Evolutionary conservation across 306 rosid species (phyloP), one percentile per base, ranked within the genome.

Genomic region (Benincasa hispida): DNA sequence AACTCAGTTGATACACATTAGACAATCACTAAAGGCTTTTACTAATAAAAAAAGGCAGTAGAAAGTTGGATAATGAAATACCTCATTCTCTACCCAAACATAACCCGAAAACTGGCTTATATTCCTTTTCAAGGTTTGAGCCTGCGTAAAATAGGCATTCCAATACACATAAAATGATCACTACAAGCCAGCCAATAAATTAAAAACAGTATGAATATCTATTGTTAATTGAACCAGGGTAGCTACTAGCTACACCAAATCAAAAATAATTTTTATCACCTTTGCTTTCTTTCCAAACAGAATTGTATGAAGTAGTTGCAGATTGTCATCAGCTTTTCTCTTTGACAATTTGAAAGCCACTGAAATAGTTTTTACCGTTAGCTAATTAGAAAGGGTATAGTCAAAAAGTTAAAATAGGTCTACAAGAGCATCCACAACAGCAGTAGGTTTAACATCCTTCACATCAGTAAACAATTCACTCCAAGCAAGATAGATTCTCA

Each of bases 331-430:
- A 30, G 90, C 81, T 84, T 92, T 92, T 86, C 99, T 88, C 96
- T 95, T 95, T 0, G 96, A 88, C 82, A 95, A 78, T 87, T 92
- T 95, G 91, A 87, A 95, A 68, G 97, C 91, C 88, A 95, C 99
- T 95, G 89, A 82, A 90, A 84, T 74, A 89, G 65, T 81, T 87
- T 37, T 69, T 57, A 79, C 72, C 14, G 76, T 83, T 73, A 87
- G 82, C 80, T 79, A 78, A 77, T 72, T 72, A 76, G 15, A 19
- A 45, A 15, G 39, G 7, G 24, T 3, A 32, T 21, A 19, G 18
- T 10, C 0, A 25, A 55, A 65, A 66, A 51, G 6, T 5, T 25
- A 65, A 15, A 65, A 1, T 48, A 12, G 63, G 25, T 32, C 5
- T 27, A 65, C 45, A 9, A 24, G 75, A 45, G 70, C 1, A 39